Evolutionary conservation across 306 rosid genomes (phyloP).

Genomic region (Corylus avellana): DNA sequence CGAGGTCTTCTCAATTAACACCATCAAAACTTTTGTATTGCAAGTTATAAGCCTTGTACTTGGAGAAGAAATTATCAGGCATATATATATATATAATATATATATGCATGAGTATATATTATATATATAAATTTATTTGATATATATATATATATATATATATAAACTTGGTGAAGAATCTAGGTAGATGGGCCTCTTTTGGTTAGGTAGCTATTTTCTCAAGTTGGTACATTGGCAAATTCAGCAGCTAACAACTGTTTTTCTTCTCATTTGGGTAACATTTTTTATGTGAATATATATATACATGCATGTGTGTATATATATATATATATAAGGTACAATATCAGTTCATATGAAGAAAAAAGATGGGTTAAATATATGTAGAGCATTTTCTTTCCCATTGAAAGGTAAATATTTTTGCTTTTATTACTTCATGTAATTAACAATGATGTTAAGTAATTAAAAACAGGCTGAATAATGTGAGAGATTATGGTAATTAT

Average conservation of each 20-base stretch:
- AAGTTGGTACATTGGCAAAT: conserved; percentile 70
- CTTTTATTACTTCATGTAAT: neutral
- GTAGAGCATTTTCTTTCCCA: neutral
- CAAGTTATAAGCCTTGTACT: conserved; percentile 12
- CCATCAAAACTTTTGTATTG: conserved; percentile 24
- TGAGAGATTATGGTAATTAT: conserved; percentile 31
- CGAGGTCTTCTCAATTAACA: conserved; percentile 44
- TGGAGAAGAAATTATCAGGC: conserved; percentile 24
- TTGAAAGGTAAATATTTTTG: conserved; percentile 10
- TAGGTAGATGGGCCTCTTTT: conserved; percentile 39
- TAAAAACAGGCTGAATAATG: conserved; percentile 24
- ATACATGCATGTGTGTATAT: too few relatives aligned
- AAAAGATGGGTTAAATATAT: neutral
- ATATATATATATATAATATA: neutral
- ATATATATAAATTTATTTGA: neutral
- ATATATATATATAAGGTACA: too few relatives aligned
- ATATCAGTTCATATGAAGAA: conserved; percentile 9
- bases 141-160: neutral
- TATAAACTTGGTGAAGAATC: conserved; percentile 36
- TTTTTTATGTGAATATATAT: conserved; percentile 6
- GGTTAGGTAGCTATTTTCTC: conserved; percentile 67
- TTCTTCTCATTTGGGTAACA: conserved; percentile 35
- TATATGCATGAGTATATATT: conserved; percentile 9
- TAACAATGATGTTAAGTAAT: conserved; percentile 8
- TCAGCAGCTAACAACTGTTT: conserved; percentile 50